A percentile compares a stretch with the other conserved stretches of the same genome.
Evolutionary conservation across 1,284 basidiomycete genomes (phyloP).

Genomic region (Leccinum fuscescens): DNA sequence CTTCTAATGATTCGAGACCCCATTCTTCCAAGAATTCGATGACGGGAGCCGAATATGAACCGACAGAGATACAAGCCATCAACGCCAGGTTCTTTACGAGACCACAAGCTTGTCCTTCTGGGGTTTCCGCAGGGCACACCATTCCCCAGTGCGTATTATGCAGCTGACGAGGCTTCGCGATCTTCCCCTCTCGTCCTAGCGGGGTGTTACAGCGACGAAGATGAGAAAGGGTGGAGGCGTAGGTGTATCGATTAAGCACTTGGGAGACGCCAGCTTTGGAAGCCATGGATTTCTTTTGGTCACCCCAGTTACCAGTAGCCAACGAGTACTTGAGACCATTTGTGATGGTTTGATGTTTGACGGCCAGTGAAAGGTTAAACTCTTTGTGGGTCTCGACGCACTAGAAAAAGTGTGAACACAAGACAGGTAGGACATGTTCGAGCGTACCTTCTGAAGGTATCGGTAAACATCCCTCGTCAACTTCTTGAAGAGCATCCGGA

Average conservation of each 20-base stretch:
- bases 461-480: conserved; percentile 96
- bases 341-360: conserved; percentile 96
- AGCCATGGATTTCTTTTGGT: conserved; percentile 98
- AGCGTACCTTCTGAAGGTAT: conserved; percentile 87
- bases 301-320: conserved; percentile 99
- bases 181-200: conserved; percentile 97
- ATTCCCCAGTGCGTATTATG: conserved; percentile 99
- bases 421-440: background rate
- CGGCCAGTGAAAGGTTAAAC: conserved; percentile 89
- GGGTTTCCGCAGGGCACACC: conserved; percentile 99
- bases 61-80: conserved; percentile 98
- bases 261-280: conserved; percentile 98
- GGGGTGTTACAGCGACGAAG: conserved; percentile 98
- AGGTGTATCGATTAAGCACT: conserved; percentile 98
- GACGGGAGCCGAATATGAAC: conserved; percentile 93
- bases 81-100: conserved; percentile 98
- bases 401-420: conserved; percentile 40
- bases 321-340: conserved; percentile 98
- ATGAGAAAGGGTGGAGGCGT: conserved; percentile 97
- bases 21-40: conserved; percentile 99
- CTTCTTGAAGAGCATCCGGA: conserved; percentile 97
- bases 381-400: conserved; percentile 97
- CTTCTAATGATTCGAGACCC: conserved; percentile 91
- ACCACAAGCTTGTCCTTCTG: conserved; percentile 99
- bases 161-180: conserved; percentile 97